These are phyloP conservation scores for Neurospora intermedia DNA, from an alignment of 495 filamentous ascomycete species.

Conservation along the genomic window DNA sequence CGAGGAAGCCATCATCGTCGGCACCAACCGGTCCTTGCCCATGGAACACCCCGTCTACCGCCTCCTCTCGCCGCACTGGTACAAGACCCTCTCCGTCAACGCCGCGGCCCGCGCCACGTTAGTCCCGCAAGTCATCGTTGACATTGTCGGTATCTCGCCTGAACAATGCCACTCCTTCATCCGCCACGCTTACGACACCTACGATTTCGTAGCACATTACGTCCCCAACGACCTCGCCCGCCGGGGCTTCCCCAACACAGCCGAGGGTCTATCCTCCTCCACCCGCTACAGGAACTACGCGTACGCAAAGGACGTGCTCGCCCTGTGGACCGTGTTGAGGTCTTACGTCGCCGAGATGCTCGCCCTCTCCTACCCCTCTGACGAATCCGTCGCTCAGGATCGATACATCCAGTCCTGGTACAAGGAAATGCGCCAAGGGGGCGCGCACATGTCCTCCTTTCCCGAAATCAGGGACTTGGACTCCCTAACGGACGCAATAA, in stretches of 20 bases:
- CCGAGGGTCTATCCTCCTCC: conserved; percentile 20
- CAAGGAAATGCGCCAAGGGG: conserved; percentile 20
- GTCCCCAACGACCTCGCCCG: conserved; percentile 33
- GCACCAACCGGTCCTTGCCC: conserved; percentile 29
- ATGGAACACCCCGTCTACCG: conserved; percentile 30
- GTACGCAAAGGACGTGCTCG: conserved; percentile 33
- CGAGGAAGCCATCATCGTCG: conserved; percentile 39
- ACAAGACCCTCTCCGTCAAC: conserved; percentile 39
- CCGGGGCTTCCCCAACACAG: conserved; percentile 32
- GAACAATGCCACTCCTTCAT: conserved; percentile 21
- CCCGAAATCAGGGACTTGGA: conserved; percentile 68
- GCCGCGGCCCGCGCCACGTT: conserved; percentile 35
- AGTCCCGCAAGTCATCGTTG: conserved; percentile 31
- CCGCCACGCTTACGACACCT: conserved; percentile 26
- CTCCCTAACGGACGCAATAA: conserved; percentile 71
- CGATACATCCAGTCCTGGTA: conserved; percentile 27
- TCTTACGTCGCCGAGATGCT: conserved; percentile 27
- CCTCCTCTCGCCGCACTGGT: conserved; percentile 38
- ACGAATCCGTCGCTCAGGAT: conserved; percentile 19
- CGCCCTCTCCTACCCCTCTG: conserved; percentile 7
- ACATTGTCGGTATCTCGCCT: conserved; percentile 25
- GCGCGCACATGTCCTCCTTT: conserved; percentile 33
- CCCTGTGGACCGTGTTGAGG: conserved; percentile 30
- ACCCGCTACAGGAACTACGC: conserved; percentile 35
- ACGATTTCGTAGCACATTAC: conserved; percentile 32